Evolutionary conservation across 257 asterid species (phyloP), one percentile per base, ranked within the genome.

Genomic region (Ocimum tenuiflorum): DNA sequence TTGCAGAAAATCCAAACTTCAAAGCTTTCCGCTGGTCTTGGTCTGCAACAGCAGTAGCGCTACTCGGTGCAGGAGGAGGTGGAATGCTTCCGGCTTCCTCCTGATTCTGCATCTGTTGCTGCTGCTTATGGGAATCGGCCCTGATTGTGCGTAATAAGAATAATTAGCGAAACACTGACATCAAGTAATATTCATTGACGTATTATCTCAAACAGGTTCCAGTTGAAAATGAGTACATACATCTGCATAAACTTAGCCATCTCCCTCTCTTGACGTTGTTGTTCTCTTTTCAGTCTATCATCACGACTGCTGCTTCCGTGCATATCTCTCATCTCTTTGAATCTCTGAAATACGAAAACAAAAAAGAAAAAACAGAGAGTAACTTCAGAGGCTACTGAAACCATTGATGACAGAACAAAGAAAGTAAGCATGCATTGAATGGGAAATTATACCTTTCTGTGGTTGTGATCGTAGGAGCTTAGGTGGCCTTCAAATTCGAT

Each of bases 391-490:
- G 46, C 51, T 13, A 29, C 65, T 49, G 48, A 22, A 51, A 50
- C 29, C 51, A 75, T 12, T 22, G 70, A 64, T 22, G 55, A 66
- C 8, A 42, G 59, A 76, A 42, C 23, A 57, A 27, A 56, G 23
- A 70, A 53, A 57, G 71, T 47, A 69, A 47, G 8, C 48, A 68
- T 38, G 49, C 39, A 64, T 61, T 15, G 17, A 52, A 24, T 46
- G 39, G 68, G 50, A 54, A 19, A 19, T 33, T 33, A 68, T 81
- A 73, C 99, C 95, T 94, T 94, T 80, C 99, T 80, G 80, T 94
- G 99, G 87, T 94, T 94, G 81, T 94, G 99, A 71, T 94, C 99
- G 15, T 94, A 94, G 53, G 99, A 94, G 80, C 99, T 90, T 46
- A 94, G 77, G 70, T 94, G 97, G 52, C 87, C 95, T 85, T 94